A percentile compares a stretch with the other conserved stretches of the same genome.
These are phyloP conservation scores for Suhomyces taliae DNA, from an alignment of 1,139 yeast species.

Conservation along the genomic window DNA sequence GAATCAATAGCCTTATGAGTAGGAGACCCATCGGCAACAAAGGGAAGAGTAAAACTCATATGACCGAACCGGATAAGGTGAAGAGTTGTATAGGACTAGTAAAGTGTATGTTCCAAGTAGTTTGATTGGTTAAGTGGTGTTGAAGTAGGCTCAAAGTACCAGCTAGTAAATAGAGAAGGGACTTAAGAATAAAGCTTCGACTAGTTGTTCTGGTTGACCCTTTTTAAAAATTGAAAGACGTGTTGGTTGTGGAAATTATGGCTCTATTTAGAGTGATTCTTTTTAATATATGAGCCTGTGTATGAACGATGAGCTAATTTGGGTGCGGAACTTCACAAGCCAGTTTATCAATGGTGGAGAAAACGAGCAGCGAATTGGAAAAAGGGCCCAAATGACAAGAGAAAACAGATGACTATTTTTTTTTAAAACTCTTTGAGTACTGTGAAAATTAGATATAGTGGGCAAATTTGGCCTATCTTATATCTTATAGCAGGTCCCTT, in stretches of 20 bases:
- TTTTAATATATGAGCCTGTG: background rate
- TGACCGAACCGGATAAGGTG: background rate
- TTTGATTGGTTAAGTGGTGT: background rate
- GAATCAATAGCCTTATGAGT: slow-evolving; percentile 24
- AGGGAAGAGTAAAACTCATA: background rate
- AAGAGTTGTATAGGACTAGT: background rate
- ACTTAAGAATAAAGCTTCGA: too few species aligned
- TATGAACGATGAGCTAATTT: background rate
- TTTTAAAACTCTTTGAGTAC: too few species aligned
- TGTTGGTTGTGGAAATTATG: too few species aligned
- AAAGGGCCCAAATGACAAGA: too few species aligned
- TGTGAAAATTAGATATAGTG: too few species aligned
- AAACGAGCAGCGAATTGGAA: too few species aligned
- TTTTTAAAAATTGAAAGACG: too few species aligned
- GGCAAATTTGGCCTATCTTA: too few species aligned
- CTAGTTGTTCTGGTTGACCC: too few species aligned
- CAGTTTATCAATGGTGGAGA: background rate
- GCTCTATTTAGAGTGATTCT: too few species aligned
- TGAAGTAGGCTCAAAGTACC: background rate
- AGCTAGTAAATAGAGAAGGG: background rate
- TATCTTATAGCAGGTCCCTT: too few species aligned
- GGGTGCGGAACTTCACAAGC: background rate
- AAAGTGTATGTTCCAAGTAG: background rate
- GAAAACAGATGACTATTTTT: too few species aligned
- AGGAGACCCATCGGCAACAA: background rate